Percentiles rank a stretch among this genome's conserved stretches.
phyloP scores from a whole-genome alignment of 2,329 filamentous ascomycete species.

The Penicillium sp. region DNA sequence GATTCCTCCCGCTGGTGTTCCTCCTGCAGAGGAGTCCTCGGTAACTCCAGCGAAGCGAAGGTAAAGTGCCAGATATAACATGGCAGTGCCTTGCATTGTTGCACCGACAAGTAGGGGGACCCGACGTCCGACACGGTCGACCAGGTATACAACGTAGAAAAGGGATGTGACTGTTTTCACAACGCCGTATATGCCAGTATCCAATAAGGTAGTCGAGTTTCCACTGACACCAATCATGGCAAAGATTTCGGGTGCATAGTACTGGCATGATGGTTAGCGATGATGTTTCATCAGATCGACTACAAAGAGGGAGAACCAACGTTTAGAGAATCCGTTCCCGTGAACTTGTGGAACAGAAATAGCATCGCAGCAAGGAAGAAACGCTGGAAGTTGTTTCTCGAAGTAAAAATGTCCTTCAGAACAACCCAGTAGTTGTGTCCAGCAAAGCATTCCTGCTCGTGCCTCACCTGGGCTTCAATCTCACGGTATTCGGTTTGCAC shows the following conservation, averaged over 20 bases:
- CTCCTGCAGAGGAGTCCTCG: slow-evolving; percentile 24
- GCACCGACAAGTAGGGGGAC: slow-evolving; percentile 33
- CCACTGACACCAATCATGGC: slow-evolving; percentile 39
- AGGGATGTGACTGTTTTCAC: slow-evolving; percentile 35
- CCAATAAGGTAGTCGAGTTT: slow-evolving; percentile 35
- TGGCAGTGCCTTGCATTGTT: slow-evolving; percentile 29
- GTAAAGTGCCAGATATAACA: slow-evolving; percentile 36
- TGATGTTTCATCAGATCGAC: not conserved
- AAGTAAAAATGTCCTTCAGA: slow-evolving; percentile 33
- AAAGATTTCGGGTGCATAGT: slow-evolving; percentile 45
- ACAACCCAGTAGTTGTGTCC: slow-evolving; percentile 38
- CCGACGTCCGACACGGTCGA: slow-evolving; percentile 36
- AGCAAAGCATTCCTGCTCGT: slow-evolving; percentile 27
- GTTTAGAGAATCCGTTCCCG: slow-evolving; percentile 43
- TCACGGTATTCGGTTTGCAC: slow-evolving; percentile 42
- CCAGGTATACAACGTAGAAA: slow-evolving; percentile 34
- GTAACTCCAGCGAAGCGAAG: slow-evolving; percentile 35
- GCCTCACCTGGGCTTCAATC: slow-evolving; percentile 37
- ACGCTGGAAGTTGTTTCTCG: slow-evolving; percentile 33
- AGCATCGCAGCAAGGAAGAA: slow-evolving; percentile 38
- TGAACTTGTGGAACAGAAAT: slow-evolving; percentile 46
- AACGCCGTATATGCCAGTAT: slow-evolving; percentile 40
- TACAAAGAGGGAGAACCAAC: slow-evolving; percentile 3
- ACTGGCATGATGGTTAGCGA: slow-evolving; percentile 15
- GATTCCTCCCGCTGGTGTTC: slow-evolving; percentile 42